These are phyloP conservation scores for Sugiyamaella neomexicana DNA, from an alignment of 1,139 yeast genomes.

Conservation along the genomic window DNA sequence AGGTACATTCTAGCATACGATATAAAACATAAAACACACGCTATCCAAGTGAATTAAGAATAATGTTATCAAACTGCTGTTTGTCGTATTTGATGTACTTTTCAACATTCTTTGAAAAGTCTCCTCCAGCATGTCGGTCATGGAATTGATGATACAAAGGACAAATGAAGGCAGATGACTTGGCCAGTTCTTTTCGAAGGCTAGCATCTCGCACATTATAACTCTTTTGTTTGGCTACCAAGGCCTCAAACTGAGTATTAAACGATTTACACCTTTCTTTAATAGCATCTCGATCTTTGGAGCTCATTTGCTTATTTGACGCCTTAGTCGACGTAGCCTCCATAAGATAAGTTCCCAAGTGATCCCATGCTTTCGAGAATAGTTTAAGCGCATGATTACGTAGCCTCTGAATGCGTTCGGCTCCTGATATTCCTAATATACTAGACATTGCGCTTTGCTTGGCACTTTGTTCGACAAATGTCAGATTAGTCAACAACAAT, in stretches of 20 bases:
- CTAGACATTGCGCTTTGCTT: slow-evolving; percentile 58
- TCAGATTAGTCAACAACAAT: slow-evolving; percentile 67
- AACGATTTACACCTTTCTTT: slow-evolving; percentile 83
- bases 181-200: slow-evolving; percentile 58
- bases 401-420: slow-evolving; percentile 63
- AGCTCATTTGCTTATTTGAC: slow-evolving; percentile 32
- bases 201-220: slow-evolving; percentile 67
- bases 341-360: slow-evolving; percentile 69
- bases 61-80: slow-evolving; percentile 53
- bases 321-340: slow-evolving; percentile 40
- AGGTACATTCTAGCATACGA: slow-evolving; percentile 20
- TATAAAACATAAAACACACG: not conserved
- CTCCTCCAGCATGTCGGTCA: slow-evolving; percentile 69
- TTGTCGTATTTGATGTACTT: slow-evolving; percentile 77
- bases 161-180: slow-evolving; percentile 65
- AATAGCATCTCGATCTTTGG: slow-evolving; percentile 76
- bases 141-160: slow-evolving; percentile 85
- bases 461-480: slow-evolving; percentile 71
- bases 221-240: slow-evolving; percentile 61
- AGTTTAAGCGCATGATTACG: slow-evolving; percentile 74
- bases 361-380: slow-evolving; percentile 81
- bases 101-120: slow-evolving; percentile 66
- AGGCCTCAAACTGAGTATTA: slow-evolving; percentile 78
- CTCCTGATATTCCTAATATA: slow-evolving; percentile 64
- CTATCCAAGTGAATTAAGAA: slow-evolving; percentile 40